A percentile compares a stretch with the other conserved stretches of the same genome.
Conservation (phyloP, 2,329 filamentous ascomycete genomes). For the Didymella lethalis region DNA sequence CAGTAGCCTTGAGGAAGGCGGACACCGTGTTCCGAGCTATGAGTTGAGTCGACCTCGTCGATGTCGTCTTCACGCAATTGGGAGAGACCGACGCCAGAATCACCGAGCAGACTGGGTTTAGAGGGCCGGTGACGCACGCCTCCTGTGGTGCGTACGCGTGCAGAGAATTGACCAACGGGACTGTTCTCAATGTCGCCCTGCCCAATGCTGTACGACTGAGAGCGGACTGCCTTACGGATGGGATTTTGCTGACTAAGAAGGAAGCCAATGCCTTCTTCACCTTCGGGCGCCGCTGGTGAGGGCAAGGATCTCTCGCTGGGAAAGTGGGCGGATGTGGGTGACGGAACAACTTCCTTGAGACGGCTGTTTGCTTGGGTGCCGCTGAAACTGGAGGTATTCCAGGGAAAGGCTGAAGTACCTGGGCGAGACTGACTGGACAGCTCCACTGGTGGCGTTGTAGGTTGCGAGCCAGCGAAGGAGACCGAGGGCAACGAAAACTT, state of each 20-base stretch:
- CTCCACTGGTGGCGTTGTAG: slow-evolving; percentile 79
- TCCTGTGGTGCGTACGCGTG: slow-evolving; percentile 53
- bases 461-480: slow-evolving; percentile 81
- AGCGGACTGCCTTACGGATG: slow-evolving; percentile 90
- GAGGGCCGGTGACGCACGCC: slow-evolving; percentile 79
- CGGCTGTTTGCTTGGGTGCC: slow-evolving; percentile 33
- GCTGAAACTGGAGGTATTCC: slow-evolving; percentile 52
- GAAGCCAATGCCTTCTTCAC: slow-evolving; percentile 58
- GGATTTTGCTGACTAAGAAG: slow-evolving; percentile 65
- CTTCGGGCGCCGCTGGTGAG: slow-evolving; percentile 48
- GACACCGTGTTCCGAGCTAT: slow-evolving; percentile 63
- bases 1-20: slow-evolving; percentile 44
- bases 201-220: slow-evolving; percentile 95
- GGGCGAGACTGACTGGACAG: slow-evolving; percentile 53
- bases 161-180: slow-evolving; percentile 59
- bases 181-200: slow-evolving; percentile 70
- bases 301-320: slow-evolving; percentile 34
- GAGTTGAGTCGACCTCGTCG: slow-evolving; percentile 71
- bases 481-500: slow-evolving; percentile 75
- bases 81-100: slow-evolving; percentile 50
- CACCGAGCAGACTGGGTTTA: slow-evolving; percentile 76
- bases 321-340: slow-evolving; percentile 43
- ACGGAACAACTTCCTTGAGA: slow-evolving; percentile 45
- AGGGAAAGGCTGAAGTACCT: slow-evolving; percentile 54
- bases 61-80: slow-evolving; percentile 53